Evolutionary conservation across 306 rosid genomes (phyloP).

Genomic region (Benincasa hispida): DNA sequence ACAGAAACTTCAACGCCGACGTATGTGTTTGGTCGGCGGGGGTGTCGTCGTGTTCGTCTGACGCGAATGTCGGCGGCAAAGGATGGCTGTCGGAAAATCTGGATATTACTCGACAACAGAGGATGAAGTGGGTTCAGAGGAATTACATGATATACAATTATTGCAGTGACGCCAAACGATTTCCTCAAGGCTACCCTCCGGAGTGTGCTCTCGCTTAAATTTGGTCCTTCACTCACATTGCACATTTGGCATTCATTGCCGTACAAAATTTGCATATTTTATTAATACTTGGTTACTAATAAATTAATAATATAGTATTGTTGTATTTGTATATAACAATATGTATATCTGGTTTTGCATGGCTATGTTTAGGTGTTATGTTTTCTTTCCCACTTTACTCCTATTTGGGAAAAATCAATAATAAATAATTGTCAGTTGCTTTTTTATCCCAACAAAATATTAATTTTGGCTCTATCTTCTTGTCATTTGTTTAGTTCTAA

Average conservation of each 20-base stretch:
- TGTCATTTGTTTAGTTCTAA: no score
- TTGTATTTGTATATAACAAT: background rate
- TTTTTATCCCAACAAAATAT: background rate
- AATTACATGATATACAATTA: slow-evolving; percentile 58
- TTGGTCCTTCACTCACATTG: background rate
- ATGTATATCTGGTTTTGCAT: background rate
- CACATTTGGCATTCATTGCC: background rate
- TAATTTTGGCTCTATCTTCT: no score
- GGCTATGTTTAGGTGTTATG: background rate
- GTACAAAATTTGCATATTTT: background rate
- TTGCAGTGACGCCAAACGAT: slow-evolving; percentile 36
- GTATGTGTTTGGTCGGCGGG: slow-evolving; percentile 39
- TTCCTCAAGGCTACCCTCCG: slow-evolving; percentile 43
- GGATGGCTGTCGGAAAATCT: slow-evolving; percentile 35
- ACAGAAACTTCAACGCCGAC: slow-evolving; percentile 47
- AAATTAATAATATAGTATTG: background rate
- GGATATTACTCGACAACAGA: slow-evolving; percentile 23
- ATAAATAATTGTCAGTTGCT: background rate
- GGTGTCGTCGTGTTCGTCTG: slow-evolving; percentile 29
- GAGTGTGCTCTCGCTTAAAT: slow-evolving; percentile 23
- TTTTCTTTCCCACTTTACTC: background rate
- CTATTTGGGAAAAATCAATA: background rate
- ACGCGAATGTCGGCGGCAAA: background rate
- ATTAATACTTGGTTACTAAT: background rate
- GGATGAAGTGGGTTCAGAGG: slow-evolving; percentile 39